Base-by-base conservation (phyloP, 768 basidiomycete species). In the Chalciporus pseudorubinellus region DNA sequence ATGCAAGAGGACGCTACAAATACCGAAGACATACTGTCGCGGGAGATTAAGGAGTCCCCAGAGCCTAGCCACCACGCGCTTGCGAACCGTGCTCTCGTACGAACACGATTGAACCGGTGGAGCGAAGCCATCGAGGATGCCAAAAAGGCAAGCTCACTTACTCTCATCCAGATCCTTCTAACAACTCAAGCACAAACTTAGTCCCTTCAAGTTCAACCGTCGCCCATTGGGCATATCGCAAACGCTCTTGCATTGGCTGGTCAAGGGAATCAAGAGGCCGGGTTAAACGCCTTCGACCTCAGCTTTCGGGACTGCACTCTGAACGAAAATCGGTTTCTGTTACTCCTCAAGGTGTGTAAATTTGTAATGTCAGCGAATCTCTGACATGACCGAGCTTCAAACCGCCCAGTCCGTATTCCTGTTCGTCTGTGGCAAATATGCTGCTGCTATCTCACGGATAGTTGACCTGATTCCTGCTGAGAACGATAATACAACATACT, bases 151-250 rank as follows among this genome's bases (percentile, higher is more conserved):
- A 31, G 29, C 10, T 12, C 2, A 31, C 1, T 11, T 31, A 11
- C 12, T 4, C 29, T 31, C 29, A 31, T 12, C 13, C 8, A 11
- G 29, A 10, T 31, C 11, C 29, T 31, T 11, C 12, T 31, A 1
- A 11, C 13, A 13, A 31, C 10, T 31, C 13, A 31, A 31, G 10
- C 29, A 11, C 29, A 31, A 11, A 36, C 34, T 11, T 16, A 57
- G 59, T 61, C 59, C 19, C 31, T 51, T n/a, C 4, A 54, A 10
- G 12, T 38, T n/a, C 48, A 40, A 9, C 29, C 10, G n/a, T 61
- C 59, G 1, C 39, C 39, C 2, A 40, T 60, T 3, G 55, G 48
- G 28, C 24, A 60, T 31, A 38, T 61, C 10, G 59, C 59, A 7
- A 3, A n/a, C 1, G 44, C 55, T 4, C 38, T 61, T 2, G 46